Evolutionary conservation across 23 red algal genomes (phyloP), one percentile per base, ranked within the genome.

Genomic region (Chondrus crispus): DNA sequence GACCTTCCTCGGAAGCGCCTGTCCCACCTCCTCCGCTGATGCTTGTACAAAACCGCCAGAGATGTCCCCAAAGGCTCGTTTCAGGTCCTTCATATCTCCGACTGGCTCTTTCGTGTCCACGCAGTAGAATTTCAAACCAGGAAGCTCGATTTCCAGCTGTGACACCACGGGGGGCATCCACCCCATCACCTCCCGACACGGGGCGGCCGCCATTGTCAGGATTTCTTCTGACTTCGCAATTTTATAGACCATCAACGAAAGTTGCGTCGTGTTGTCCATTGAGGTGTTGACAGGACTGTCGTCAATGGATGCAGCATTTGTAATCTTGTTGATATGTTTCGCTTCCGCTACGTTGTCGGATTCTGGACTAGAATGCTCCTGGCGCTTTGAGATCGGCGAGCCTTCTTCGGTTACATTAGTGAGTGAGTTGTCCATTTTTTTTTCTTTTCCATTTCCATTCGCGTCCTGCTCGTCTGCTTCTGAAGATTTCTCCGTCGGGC

Each of bases 101-200:
- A 9, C 37, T 19, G 71, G 50, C 19, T 32, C 26, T 19, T 55
- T 53, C n/a, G 75, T 94, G 38, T 94, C 93, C 3, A 95, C 46
- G 85, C 93, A 95, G 46, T 82, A 88, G 32, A 90, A 88, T 55
- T 84, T 37, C 14, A 95, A 78, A 12, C 78, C 93, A 24, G 78
- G 81, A 22, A 88, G 19, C 49, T 95, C 78, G 36, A 55, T 33
- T 9, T 89, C 84, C 30, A 95, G 68, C 66, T 60, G 71, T 28
- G 40, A 46, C 28, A 95, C 78, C 9, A 95, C 93, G 3, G 68
- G 62, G 9, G 93, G 93, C 93, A 95, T 90, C 93, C 93, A 95
- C 28, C 83, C 51, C 42, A 79, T 73, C 1, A 82, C 76, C 47
- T 81, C 77, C 13, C 75, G 70, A 55, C 93, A 95, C 2, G 93